Base-by-base conservation (phyloP, 2,329 filamentous ascomycete genomes). In the Trichoderma brevicompactum region DNA sequence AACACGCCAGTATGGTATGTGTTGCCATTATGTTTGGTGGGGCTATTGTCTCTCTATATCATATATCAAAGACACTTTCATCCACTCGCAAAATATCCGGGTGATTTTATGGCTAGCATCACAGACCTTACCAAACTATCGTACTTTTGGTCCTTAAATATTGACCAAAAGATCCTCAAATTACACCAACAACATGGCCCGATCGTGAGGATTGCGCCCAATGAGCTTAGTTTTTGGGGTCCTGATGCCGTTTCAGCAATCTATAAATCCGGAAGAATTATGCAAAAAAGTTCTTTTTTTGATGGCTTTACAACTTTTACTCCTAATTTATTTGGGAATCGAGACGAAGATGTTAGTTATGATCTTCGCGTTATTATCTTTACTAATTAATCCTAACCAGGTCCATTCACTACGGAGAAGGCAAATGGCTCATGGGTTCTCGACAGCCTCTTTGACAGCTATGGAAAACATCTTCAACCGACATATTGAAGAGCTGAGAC, bases 41-140 rank as follows among this genome's bases (percentile, higher is more conserved):
- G 46, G 46, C 46, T 49, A 32, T 7, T 49, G 7, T 13, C 46
- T 28, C 28, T 19, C 4, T 49, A 49, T 19, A 49, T 49, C 46
- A 49, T 49, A 49, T 49, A 49, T n/a, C 46, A 49, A 49, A 49
- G 46, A 49, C 32, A 49, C 13, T 49, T 49, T 5, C 46, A 49
- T 32, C 46, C 46, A 7, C 28, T 49, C 12, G 46, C 46, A 49
- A 49, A 7, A 13, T 49, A 28, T n/a, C 46, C 46, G 7, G 46
- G 46, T 8, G 46, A 49, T 15, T 49, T 49, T 15, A 4, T 19
- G 13, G 23, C 46, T 7, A 49, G 46, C 7, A 49, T 49, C 28
- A 49, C 46, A 7, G 46, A 49, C 13, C 28, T 49, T 15, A 49
- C 15, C 15, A 49, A 49, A 28, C 12, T 23, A 13, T 49, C 46